A percentile compares a stretch with the other conserved stretches of the same genome.
Evolutionary conservation across 805 yeast species (phyloP).

Genomic region (Wickerhamomyces hampshirensis): DNA sequence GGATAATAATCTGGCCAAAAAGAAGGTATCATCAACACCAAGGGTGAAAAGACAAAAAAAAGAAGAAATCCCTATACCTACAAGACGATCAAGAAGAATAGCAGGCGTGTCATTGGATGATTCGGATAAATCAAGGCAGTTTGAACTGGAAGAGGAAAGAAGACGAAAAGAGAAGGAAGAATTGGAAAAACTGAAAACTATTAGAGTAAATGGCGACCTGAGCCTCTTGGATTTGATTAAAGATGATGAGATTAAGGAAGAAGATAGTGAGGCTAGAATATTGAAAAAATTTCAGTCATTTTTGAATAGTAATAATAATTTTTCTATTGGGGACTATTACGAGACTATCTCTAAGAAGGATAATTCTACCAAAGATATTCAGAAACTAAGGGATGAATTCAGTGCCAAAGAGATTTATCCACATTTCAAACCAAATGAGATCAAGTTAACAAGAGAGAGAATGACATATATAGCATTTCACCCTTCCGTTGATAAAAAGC

Average conservation of each 20-base stretch:
- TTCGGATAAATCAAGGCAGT: constrained; percentile 28
- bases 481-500: constrained; percentile 56
- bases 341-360: constrained; percentile 42
- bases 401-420: constrained; percentile 46
- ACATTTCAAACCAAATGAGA: constrained; percentile 60
- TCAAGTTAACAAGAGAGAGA: constrained; percentile 64
- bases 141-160: constrained; percentile 21
- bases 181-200: constrained; percentile 45
- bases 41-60: constrained; percentile 22
- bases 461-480: constrained; percentile 74
- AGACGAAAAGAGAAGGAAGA: constrained; percentile 34
- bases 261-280: constrained; percentile 29
- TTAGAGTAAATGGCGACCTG: constrained; percentile 63
- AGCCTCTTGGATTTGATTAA: constrained; percentile 54
- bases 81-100: constrained; percentile 72
- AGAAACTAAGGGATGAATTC: constrained; percentile 49
- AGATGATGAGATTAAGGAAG: constrained; percentile 27
- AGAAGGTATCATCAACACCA: constrained; percentile 18
- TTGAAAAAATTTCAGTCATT: constrained; percentile 27
- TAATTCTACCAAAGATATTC: constrained; percentile 35
- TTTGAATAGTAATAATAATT: constrained; percentile 24
- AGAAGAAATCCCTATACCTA: constrained; percentile 39
- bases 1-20: constrained; percentile 14
- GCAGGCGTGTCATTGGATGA: constrained; percentile 66
- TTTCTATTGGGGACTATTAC: constrained; percentile 70